These are phyloP conservation scores for Pseudocercospora cruenta DNA, from an alignment of 2,329 filamentous ascomycete species.

Conservation along the genomic window DNA sequence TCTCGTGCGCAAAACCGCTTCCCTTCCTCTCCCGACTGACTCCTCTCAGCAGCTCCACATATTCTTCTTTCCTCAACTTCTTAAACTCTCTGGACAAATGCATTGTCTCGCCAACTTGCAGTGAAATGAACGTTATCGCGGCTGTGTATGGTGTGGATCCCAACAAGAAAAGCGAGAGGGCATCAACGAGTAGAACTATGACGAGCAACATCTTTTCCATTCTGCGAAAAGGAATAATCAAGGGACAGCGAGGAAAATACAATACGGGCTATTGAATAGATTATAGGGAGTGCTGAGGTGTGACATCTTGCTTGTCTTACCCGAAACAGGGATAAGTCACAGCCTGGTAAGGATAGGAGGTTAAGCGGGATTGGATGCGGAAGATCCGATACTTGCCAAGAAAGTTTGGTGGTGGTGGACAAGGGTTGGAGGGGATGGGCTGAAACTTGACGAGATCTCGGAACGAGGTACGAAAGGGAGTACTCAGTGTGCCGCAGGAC, in stretches of 20 bases:
- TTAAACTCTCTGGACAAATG: background rate
- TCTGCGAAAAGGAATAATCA: no score
- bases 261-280: no score
- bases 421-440: background rate
- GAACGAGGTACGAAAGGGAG: no score
- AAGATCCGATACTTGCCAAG: background rate
- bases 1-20: background rate
- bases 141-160: background rate
- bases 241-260: no score
- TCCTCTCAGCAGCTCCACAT: background rate
- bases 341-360: background rate
- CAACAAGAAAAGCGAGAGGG: background rate
- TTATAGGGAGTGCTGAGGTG: background rate
- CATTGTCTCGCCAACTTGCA: background rate
- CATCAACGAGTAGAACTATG: background rate
- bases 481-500: no score
- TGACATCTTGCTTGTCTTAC: background rate
- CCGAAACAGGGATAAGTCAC: background rate
- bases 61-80: background rate
- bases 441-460: background rate
- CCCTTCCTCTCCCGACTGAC: background rate
- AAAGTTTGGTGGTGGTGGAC: background rate
- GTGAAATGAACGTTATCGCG: background rate
- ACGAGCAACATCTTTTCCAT: background rate
- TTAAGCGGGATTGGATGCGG: no score